Base-by-base conservation (phyloP, 2,329 filamentous ascomycete species). In the Aspergillus texensis region DNA sequence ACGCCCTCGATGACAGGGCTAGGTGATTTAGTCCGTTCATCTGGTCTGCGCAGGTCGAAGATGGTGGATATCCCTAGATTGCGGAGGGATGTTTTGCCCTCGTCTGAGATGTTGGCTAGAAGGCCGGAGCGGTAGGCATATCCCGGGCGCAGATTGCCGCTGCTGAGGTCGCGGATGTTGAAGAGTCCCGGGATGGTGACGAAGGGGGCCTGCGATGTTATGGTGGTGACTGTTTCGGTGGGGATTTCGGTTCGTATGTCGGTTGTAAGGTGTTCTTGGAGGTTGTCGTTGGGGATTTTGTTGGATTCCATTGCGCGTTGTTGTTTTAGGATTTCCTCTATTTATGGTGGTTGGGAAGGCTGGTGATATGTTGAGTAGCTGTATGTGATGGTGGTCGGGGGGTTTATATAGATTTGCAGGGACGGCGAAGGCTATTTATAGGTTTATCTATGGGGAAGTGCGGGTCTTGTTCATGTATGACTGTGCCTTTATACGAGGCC, bases 51-150 rank as follows among this genome's bases (percentile, higher is more conserved):
- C 12, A 93, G 80, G 77, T 93, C 91, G 73, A 88, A 93, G 55
- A 92, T 84, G 65, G 84, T 82, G 19, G 81, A 84, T 67, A 94
- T 86, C 16, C 86, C 84, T 60, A 92, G 79, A 6, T 75, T 68
- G 39, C 79, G 61, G 55, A 92, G 80, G 48, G 80, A 81, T 2
- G 75, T 67, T 16, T 86, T 79, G 10, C 89, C 89, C 30, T 82
- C 78, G 21, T 81, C 74, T 0, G 85, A 85, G 45, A 90, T 79
- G 62, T 79, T 79, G 21, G 85, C 86, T 28, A 89, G 87, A 68
- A 91, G 90, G 2, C 88, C 91, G 55, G 88, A 88, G 62, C 91
- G 88, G 78, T 87, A 94, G 63, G 91, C 78, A 34, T 88, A 71
- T 26, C 83, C 81, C 26, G 79, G 79, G 30, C 84, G 83, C 64